phyloP scores from a whole-genome alignment of 75 land plant genomes.

The Adiantum capillusveneris region DNA sequence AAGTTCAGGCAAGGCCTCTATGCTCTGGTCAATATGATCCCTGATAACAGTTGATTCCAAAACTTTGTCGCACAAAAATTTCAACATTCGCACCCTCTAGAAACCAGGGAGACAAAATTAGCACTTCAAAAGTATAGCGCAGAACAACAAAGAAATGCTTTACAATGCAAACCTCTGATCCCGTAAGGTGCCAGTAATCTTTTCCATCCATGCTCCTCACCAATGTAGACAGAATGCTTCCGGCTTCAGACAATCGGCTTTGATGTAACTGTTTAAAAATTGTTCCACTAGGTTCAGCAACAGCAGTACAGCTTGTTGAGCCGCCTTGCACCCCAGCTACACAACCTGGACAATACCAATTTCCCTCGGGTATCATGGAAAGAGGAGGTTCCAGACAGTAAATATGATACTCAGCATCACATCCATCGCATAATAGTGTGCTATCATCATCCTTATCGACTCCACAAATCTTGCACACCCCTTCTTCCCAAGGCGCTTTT shows the following conservation, averaged over 20 bases:
- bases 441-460: constrained; percentile 90
- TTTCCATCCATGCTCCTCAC: constrained; percentile 42
- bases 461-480: constrained; percentile 92
- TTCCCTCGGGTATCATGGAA: constrained; percentile 83
- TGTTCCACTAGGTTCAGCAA: constrained; percentile 6
- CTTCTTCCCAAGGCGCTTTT: constrained; percentile 96
- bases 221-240: constrained; percentile 32
- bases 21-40: constrained; percentile 78
- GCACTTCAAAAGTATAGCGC: background rate
- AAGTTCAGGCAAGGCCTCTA: constrained; percentile 49
- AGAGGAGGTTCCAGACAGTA: constrained; percentile 96
- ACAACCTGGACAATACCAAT: constrained; percentile 96
- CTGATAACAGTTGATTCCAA: constrained; percentile 51
- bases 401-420: constrained; percentile 96
- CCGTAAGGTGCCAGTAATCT: constrained; percentile 74
- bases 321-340: constrained; percentile 34
- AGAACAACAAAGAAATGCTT: background rate
- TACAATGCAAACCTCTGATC: constrained; percentile 44
- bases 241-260: constrained; percentile 27
- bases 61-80: constrained; percentile 78
- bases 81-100: constrained; percentile 69
- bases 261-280: constrained; percentile 17
- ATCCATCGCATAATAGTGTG: constrained; percentile 83
- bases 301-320: constrained; percentile 2
- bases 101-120: constrained; percentile 12